These are phyloP conservation scores for Phanerochaete carnosa DNA, from an alignment of 768 basidiomycete genomes.

Conservation along the genomic window DNA sequence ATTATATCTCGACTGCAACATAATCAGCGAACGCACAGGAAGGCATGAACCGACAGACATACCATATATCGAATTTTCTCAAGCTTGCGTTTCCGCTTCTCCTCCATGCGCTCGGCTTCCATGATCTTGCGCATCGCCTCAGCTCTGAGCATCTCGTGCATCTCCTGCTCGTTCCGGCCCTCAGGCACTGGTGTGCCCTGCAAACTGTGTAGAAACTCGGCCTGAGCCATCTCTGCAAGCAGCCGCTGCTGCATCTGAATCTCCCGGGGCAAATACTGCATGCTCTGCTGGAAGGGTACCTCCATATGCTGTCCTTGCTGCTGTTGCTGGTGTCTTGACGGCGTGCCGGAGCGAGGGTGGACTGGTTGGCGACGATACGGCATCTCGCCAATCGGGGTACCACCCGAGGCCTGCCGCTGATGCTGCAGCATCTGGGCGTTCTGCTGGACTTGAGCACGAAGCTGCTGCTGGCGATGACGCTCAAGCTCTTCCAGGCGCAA, in stretches of 20 bases:
- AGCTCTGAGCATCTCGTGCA: slow-evolving; percentile 67
- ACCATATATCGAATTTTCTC: slow-evolving; percentile 91
- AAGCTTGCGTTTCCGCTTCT: slow-evolving; percentile 75
- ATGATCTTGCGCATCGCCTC: slow-evolving; percentile 89
- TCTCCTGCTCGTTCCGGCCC: slow-evolving; percentile 38
- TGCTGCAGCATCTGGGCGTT: slow-evolving; percentile 38
- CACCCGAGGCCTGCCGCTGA: slow-evolving; percentile 41
- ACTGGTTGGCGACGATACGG: slow-evolving; percentile 40
- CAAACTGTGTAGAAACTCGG: slow-evolving; percentile 62
- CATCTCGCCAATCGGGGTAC: slow-evolving; percentile 42
- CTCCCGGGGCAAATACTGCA: slow-evolving; percentile 56
- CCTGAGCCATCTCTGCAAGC: slow-evolving; percentile 73
- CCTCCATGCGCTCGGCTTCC: slow-evolving; percentile 87
- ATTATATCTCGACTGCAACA: slow-evolving; percentile 77
- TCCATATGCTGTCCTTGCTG: slow-evolving; percentile 21
- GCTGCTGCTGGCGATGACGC: slow-evolving; percentile 41
- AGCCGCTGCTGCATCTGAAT: slow-evolving; percentile 73
- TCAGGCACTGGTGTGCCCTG: slow-evolving; percentile 38
- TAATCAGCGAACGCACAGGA: not conserved
- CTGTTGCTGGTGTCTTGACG: slow-evolving; percentile 23
- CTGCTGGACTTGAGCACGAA: slow-evolving; percentile 46
- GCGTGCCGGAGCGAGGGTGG: slow-evolving; percentile 32
- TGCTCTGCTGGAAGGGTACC: slow-evolving; percentile 46
- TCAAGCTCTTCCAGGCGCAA: slow-evolving; percentile 62
- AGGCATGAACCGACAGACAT: slow-evolving; percentile 15